Conservation (phyloP, 2,329 filamentous ascomycete species). For the Claviceps paspali region DNA sequence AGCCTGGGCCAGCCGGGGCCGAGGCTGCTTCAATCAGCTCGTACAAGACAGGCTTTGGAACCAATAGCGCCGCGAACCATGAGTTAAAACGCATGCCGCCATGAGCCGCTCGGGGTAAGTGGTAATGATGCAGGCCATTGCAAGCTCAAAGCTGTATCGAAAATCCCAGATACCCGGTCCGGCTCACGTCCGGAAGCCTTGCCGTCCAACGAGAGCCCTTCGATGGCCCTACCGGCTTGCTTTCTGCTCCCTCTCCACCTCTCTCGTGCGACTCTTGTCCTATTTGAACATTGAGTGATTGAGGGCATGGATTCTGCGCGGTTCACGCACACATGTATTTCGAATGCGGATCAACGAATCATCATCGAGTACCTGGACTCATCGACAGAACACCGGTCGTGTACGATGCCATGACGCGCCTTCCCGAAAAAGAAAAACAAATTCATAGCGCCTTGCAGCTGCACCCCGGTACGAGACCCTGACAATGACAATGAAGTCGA, state of each 20-base stretch:
- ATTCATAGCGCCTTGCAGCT: no score
- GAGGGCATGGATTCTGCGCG: not conserved
- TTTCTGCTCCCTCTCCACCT: not conserved
- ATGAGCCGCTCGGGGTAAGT: conserved; percentile 6
- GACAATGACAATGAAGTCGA: not conserved
- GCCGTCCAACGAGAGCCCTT: conserved; percentile 5
- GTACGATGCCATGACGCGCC: no score
- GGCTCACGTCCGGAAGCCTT: conserved; percentile 5
- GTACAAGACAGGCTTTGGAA: conserved; percentile 6
- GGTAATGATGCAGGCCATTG: conserved; percentile 6
- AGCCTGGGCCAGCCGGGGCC: conserved; percentile 9
- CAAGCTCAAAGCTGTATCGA: conserved; percentile 11
- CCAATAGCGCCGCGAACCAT: conserved; percentile 1
- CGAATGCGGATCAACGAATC: not conserved
- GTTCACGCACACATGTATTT: not conserved
- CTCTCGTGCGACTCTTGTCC: not conserved
- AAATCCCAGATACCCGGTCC: conserved; percentile 3
- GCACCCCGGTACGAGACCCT: not conserved
- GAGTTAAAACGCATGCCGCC: conserved; percentile 3
- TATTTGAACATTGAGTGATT: not conserved
- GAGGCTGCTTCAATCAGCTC: conserved; percentile 11
- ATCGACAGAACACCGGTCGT: not conserved
- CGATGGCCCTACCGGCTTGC: not conserved
- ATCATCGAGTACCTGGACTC: not conserved
- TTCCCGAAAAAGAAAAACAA: no score